phyloP scores from a whole-genome alignment of 164 flowering plant species.

The Dillenia suffruticosa region DNA sequence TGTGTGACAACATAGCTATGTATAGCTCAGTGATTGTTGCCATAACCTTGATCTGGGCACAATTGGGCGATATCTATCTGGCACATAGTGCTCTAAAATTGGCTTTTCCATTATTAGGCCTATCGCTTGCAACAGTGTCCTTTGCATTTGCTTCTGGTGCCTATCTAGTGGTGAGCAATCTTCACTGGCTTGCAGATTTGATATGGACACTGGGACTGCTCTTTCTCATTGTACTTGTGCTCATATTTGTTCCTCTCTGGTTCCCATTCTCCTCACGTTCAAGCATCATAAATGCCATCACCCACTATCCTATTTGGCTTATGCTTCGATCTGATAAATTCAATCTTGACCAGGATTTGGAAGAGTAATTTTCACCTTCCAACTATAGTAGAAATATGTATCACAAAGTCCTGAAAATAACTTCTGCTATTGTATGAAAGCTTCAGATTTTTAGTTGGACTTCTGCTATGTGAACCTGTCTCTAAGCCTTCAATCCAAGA shows the following conservation, averaged over 20 bases:
- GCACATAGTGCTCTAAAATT: slow-evolving; percentile 3
- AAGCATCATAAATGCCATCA: neutral
- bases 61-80: neutral
- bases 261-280: slow-evolving; percentile 9
- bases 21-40: slow-evolving; percentile 14
- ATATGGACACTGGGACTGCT: slow-evolving; percentile 10
- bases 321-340: neutral
- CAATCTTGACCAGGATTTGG: too few species aligned
- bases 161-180: slow-evolving; percentile 13
- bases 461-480: too few species aligned
- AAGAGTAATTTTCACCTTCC: too few species aligned
- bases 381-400: too few species aligned
- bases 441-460: too few species aligned
- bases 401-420: too few species aligned
- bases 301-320: slow-evolving; percentile 13
- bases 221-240: slow-evolving; percentile 2
- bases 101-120: slow-evolving; percentile 18
- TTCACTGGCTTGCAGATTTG: slow-evolving; percentile 15
- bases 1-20: slow-evolving; percentile 1
- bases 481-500: too few species aligned
- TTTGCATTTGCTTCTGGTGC: slow-evolving; percentile 23
- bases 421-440: too few species aligned
- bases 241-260: slow-evolving; percentile 17
- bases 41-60: slow-evolving; percentile 7
- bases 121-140: slow-evolving; percentile 23